phyloP scores from a whole-genome alignment of 202 grass and related monocot genomes.

The Cymbopogon flexuosus region DNA sequence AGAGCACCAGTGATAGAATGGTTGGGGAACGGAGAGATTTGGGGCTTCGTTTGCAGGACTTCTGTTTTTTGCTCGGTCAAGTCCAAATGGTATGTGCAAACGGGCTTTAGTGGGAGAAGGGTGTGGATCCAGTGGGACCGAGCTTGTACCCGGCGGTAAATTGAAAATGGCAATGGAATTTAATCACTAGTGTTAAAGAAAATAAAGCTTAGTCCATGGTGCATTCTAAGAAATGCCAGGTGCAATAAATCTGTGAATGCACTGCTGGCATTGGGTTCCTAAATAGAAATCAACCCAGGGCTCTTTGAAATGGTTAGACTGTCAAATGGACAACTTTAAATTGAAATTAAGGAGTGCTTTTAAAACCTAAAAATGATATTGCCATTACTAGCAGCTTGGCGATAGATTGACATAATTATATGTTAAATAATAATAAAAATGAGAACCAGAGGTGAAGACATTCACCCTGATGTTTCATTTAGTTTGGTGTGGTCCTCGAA shows the following conservation, averaged over 20 bases:
- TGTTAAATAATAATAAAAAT: background rate
- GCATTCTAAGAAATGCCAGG: conserved; percentile 1
- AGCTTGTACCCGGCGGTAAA: background rate
- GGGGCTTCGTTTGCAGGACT: background rate
- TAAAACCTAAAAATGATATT: background rate
- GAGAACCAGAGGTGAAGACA: background rate
- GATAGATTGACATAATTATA: background rate
- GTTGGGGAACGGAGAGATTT: background rate
- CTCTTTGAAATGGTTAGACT: background rate
- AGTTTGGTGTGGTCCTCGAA: background rate
- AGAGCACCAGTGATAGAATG: background rate
- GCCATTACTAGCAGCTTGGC: conserved; percentile 1
- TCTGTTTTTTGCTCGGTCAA: background rate
- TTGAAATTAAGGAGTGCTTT: background rate
- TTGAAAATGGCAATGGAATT: conserved; percentile 7
- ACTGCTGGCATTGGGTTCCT: background rate
- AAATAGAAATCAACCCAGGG: background rate
- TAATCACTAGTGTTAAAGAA: background rate
- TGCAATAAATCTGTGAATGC: conserved; percentile 10
- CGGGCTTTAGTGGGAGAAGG: background rate
- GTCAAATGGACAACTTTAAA: background rate
- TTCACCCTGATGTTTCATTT: background rate
- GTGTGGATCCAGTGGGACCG: background rate
- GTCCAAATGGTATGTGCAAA: background rate
- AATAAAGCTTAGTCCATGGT: background rate